These are phyloP conservation scores for Cutaneotrichosporon sp. DNA, from an alignment of 1,284 basidiomycete species.

Conservation along the genomic window DNA sequence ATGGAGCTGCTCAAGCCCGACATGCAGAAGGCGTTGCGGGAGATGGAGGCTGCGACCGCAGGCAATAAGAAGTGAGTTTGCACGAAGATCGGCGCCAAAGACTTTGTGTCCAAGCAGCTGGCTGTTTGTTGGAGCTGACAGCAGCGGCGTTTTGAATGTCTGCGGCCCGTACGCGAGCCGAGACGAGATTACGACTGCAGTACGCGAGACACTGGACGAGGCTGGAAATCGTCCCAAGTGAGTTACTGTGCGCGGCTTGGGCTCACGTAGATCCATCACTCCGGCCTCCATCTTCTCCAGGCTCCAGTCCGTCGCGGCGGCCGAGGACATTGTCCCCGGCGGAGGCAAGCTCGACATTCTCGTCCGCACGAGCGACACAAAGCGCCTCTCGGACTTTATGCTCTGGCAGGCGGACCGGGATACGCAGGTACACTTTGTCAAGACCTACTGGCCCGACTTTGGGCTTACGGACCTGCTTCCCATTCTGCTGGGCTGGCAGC, in stretches of 20 bases:
- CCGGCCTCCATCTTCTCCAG: constrained; percentile 8
- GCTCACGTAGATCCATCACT: constrained; percentile 1
- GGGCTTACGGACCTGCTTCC: constrained; percentile 80
- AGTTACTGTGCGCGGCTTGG: too few relatives aligned
- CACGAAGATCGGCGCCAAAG: too few relatives aligned
- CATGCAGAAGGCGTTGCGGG: constrained; percentile 65
- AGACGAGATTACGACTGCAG: constrained; percentile 82
- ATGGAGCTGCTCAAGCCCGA: constrained; percentile 68
- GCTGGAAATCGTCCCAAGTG: too few relatives aligned
- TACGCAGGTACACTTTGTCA: constrained; percentile 87
- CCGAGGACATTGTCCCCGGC: constrained; percentile 5
- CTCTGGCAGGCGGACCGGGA: constrained; percentile 66
- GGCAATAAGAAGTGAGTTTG: constrained; percentile 62
- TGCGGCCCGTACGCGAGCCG: constrained; percentile 91
- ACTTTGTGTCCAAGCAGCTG: too few relatives aligned
- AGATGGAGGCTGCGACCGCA: constrained; percentile 74
- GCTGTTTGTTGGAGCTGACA: too few relatives aligned
- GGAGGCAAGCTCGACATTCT: constrained; percentile 67
- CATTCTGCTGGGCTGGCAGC: constrained; percentile 78
- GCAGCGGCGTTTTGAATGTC: constrained; percentile 82
- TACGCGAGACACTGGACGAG: constrained; percentile 55
- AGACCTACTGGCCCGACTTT: constrained; percentile 92
- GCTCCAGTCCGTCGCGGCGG: constrained; percentile 12
- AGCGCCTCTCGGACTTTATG: constrained; percentile 83
- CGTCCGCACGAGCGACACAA: constrained; percentile 86